Evolutionary conservation across 371 early-diverging fungal genomes (phyloP), one percentile per base, ranked within the genome.

Genomic region (Funneliformis caledonium): DNA sequence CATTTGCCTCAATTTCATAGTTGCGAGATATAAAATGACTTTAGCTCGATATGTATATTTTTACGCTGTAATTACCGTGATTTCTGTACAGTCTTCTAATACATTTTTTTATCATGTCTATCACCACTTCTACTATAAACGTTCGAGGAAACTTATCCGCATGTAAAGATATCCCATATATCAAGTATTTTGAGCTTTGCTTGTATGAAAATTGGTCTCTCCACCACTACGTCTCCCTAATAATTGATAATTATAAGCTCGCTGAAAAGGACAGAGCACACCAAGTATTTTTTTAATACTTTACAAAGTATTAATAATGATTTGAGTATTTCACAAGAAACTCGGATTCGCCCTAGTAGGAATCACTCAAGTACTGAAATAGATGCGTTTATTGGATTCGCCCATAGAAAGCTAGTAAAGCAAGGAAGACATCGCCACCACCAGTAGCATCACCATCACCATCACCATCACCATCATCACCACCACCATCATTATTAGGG

Each of bases 61-160:
- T n/a, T n/a, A n/a, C n/a, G n/a, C n/a, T n/a, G n/a, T n/a, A n/a
- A n/a, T n/a, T n/a, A n/a, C n/a, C n/a, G n/a, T n/a, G n/a, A 75
- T 64, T 64, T 64, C 4, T 64, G 64, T 26, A 64, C 2, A 6
- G 2, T 4, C 10, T 6, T 64, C 64, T 64, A 64, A 64, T 22
- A 64, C 64, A 64, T 64, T 64, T 64, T 64, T n/a, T n/a, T n/a
- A 64, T 64, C 64, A 64, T 64, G n/a, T 64, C 31, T 64, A 64
- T 31, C 26, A 45, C 2, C 14, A 68, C 2, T 43, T 43, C 42
- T 68, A 68, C 45, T 43, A 11, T 43, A 7, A 43, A 68, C 26
- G 42, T 68, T 14, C 68, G 45, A 68, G 68, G 45, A 68, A 43
- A 68, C 11, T 68, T 64, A 31, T 14, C 64, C 3, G 64, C 64